Base-by-base conservation (phyloP, 768 basidiomycete species). In the Phanerochaete sordida region DNA sequence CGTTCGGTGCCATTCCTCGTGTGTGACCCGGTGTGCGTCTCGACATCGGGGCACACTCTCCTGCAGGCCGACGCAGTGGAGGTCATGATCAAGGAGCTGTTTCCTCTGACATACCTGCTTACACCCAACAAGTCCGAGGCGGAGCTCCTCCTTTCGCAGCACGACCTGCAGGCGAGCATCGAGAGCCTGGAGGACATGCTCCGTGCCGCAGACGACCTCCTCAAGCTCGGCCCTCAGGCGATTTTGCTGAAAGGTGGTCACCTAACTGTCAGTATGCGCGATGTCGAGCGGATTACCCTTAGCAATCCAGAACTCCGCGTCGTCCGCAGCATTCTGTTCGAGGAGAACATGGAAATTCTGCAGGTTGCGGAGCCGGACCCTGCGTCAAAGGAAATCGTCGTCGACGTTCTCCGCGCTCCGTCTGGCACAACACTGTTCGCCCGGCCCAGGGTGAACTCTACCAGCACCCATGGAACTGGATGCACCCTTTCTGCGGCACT, bases 231-330 rank as follows among this genome's bases (percentile, higher is more conserved):
- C 0, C 73, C 81, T 0, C 69, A 73, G 1, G 84, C 84, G 1
- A 86, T 93, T 0, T 76, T 96, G 12, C 72, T 97, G 57, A 98
- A 96, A 69, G 95, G 95, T 1, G 95, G 95, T 0, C 95, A 97
- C 68, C 65, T 92, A 13, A 70, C 71, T 0, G 70, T 81, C 1
- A 77, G 75, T 0, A 56, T 76, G 8, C 68, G 68, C 0, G 86
- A 90, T 19, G 70, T 92, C 4, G 64, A 69, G 16, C 19, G 62
- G 0, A 52, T 83, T 0, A 61, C 64, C 0, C 61, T 59, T 0
- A 67, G 67, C 0, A 68, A 74, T 23, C 72, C 76, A 0, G 61
- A 69, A 0, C 57, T 83, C 26, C 63, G 71, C 2, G 66, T 87
- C 35, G 65, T 81, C 23, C 74, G 74, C n/a, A 78, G 81, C 31